Base-by-base conservation (phyloP, 2,329 filamentous ascomycete species). In the Xylariaceae sp. region DNA sequence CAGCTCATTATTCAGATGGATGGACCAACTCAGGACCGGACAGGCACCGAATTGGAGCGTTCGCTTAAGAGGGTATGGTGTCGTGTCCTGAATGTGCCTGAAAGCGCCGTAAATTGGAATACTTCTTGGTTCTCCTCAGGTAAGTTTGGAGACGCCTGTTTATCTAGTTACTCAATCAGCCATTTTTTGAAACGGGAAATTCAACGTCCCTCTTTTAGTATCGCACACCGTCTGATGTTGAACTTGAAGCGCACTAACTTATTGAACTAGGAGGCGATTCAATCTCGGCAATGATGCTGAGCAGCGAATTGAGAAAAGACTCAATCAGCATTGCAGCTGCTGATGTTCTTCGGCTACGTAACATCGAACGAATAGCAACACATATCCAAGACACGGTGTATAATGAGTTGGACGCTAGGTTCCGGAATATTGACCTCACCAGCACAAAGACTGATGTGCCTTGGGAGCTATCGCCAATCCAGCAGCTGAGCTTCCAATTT, bases 401-500 rank as follows among this genome's bases (percentile, higher is more conserved):
- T 7, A 48, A 31, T 28, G 19, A 54, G 12, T 9, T n/a, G 23
- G 36, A 50, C 23, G 24, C 37, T 11, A 50, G 24, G 24, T 50
- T 31, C 16, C 16, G 12, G 16, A 50, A 33, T 40, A 36, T 50
- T 12, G 34, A 50, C 17, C 16, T 40, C 26, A 47, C 34, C 9
- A 41, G 5, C 14, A 54, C 43, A 3, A 19, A 41, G n/a, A 19
- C 34, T 3, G 34, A 44, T 8, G n/a, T 41, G 12, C 34, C n/a
- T 4, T 54, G 51, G 43, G 51, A 41, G 11, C 16, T 54, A 34
- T 54, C 51, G 16, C 51, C 51, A 41, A 54, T 54, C 26, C 51
- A 48, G 44, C 43, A 54, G 26, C 43, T 54, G 17, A 54, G 51
- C 40, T 54, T 54, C n/a, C 43, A 54, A n/a, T 48, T 54, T 23